Base-by-base conservation (phyloP, 1,284 basidiomycete genomes). In the Rhodotorula sp. region DNA sequence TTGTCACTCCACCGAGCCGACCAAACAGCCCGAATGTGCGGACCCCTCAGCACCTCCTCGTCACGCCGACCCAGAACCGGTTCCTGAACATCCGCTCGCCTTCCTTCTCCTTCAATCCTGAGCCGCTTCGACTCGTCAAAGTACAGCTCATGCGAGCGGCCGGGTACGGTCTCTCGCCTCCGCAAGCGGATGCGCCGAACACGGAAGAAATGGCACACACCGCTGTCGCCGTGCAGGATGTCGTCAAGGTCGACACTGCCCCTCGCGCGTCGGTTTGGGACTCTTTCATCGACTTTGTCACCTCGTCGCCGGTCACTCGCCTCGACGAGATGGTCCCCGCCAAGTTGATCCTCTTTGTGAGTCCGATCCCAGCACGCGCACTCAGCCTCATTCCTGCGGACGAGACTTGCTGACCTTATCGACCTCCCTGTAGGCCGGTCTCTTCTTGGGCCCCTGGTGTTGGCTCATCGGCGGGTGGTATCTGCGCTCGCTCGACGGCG, bases 401-500 rank as follows among this genome's bases (percentile, higher is more conserved):
- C 18, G 43, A 49, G 23, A 16, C 28, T 26, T 38, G 43, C 28
- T 52, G 16, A 38, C 23, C 23, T 10, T 3, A 26, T 34, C n/a
- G 18, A 7, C 0, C 34, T 18, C n/a, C 3, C 23, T 43, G 43
- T 55, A 71, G 66, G 70, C 67, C 10, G 76, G 76, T 19, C 74
- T 75, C 64, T 28, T 62, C 26, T 45, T 75, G 26, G 75, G 73
- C 4, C 76, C 76, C 2, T 77, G 76, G 76, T 69, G 62, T 31
- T 77, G 70, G 70, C 63, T 77, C 55, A 56, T 77, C 43, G 76
- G 74, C 21, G 76, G 76, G n/a, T 77, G 76, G 76, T 77, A 62
- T 59, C 47, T 77, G 14, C 66, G 76, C 16, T 48, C 60, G 7
- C 21, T 43, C 8, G 72, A 73, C 49, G 76, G 76, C 48, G 76